Conservation (phyloP, 2,329 filamentous ascomycete genomes). For the Neocatenulostroma microsporum region DNA sequence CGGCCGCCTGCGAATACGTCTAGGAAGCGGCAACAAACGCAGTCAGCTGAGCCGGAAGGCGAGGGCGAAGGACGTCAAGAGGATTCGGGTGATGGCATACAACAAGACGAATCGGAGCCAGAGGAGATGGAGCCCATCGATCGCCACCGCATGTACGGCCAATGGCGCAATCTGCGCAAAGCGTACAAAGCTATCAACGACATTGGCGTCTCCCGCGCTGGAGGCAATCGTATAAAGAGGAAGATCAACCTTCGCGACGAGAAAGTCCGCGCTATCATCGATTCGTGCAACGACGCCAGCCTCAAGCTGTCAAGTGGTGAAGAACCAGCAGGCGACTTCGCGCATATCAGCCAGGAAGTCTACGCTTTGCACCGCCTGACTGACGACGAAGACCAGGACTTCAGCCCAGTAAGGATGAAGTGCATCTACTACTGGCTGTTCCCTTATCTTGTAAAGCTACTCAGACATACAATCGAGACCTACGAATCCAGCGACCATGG, state of each 20-base stretch:
- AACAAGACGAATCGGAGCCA: background rate
- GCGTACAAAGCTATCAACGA: conserved; percentile 3
- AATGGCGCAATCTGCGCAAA: conserved; percentile 6
- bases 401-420: conserved; percentile 10
- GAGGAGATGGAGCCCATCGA: background rate
- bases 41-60: too few relatives aligned
- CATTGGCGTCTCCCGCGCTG: conserved; percentile 6
- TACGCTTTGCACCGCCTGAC: conserved; percentile 7
- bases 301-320: conserved; percentile 1
- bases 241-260: conserved; percentile 6
- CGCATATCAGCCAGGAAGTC: conserved; percentile 6
- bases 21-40: background rate
- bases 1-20: background rate
- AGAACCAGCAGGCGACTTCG: conserved; percentile 5
- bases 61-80: background rate
- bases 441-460: conserved; percentile 17
- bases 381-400: conserved; percentile 7
- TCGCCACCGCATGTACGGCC: conserved; percentile 8
- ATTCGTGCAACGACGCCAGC: conserved; percentile 4
- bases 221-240: background rate
- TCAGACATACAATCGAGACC: conserved; percentile 11
- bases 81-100: background rate
- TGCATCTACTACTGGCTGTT: conserved; percentile 24
- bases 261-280: conserved; percentile 2
- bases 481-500: conserved; percentile 14